These are phyloP conservation scores for Botrytis porri DNA, from an alignment of 2,329 filamentous ascomycete species.

Conservation along the genomic window DNA sequence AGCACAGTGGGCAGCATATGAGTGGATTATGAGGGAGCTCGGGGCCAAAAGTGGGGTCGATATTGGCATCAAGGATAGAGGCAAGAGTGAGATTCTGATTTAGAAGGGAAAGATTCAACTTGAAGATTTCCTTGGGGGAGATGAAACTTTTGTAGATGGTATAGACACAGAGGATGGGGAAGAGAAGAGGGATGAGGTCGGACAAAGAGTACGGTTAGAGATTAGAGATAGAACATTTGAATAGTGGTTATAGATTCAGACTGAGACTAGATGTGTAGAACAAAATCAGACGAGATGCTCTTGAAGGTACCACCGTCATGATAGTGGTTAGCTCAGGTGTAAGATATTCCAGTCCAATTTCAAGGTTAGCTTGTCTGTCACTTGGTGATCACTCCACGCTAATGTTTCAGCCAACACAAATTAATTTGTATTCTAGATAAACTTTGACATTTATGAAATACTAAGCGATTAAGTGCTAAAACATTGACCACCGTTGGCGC, in stretches of 20 bases:
- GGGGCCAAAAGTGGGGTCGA: slow-evolving; percentile 24
- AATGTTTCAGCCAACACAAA: neutral
- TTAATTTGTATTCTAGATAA: neutral
- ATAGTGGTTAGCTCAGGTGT: no score
- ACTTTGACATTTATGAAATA: neutral
- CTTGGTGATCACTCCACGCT: neutral
- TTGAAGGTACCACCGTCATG: no score
- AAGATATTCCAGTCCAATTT: neutral
- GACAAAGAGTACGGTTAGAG: no score
- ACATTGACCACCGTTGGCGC: slow-evolving; percentile 22
- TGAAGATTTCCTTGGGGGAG: no score
- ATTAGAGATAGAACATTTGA: neutral
- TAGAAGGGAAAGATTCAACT: neutral
- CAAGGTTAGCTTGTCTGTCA: neutral
- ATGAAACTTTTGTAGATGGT: neutral
- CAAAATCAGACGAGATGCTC: neutral
- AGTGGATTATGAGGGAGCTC: slow-evolving; percentile 73
- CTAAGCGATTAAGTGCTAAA: slow-evolving; percentile 7
- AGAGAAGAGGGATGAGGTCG: no score
- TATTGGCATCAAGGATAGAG: neutral
- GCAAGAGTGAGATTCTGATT: slow-evolving; percentile 5
- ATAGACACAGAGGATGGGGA: neutral
- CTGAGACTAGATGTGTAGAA: neutral
- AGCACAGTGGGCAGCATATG: slow-evolving; percentile 88
- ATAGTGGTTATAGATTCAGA: neutral